Conservation (phyloP, 2,329 filamentous ascomycete species). For the Cladophialophora carrionii region DNA sequence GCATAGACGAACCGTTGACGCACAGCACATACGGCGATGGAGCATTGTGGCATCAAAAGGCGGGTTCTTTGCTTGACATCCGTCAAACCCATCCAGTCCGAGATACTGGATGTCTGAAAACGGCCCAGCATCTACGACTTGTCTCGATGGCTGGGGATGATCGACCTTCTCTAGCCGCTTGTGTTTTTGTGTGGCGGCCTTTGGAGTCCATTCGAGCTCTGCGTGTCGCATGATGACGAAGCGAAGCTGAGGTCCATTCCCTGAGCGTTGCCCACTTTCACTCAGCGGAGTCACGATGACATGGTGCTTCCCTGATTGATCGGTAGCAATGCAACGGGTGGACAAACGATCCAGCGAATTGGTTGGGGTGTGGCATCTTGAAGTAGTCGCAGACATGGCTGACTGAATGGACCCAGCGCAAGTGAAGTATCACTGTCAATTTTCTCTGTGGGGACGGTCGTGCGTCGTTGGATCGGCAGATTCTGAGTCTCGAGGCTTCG, state of each 20-base stretch:
- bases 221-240: constrained; percentile 1
- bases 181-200: neutral
- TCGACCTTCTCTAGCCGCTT: neutral
- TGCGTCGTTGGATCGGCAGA: neutral
- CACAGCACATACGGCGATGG: neutral
- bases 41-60: neutral
- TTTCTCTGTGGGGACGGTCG: neutral
- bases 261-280: neutral
- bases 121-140: neutral
- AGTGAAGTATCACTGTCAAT: neutral
- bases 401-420: no score
- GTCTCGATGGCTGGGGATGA: neutral
- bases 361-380: neutral
- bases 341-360: neutral
- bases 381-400: neutral
- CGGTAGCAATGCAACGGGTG: constrained; percentile 4
- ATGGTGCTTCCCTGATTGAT: constrained; percentile 6
- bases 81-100: neutral
- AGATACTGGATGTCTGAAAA: neutral
- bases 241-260: neutral
- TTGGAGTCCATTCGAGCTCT: neutral
- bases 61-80: neutral
- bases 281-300: neutral
- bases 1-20: neutral
- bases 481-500: neutral